Evolutionary conservation across 305 asterid species (phyloP).

Genomic region (Fraxinus latifolia): DNA sequence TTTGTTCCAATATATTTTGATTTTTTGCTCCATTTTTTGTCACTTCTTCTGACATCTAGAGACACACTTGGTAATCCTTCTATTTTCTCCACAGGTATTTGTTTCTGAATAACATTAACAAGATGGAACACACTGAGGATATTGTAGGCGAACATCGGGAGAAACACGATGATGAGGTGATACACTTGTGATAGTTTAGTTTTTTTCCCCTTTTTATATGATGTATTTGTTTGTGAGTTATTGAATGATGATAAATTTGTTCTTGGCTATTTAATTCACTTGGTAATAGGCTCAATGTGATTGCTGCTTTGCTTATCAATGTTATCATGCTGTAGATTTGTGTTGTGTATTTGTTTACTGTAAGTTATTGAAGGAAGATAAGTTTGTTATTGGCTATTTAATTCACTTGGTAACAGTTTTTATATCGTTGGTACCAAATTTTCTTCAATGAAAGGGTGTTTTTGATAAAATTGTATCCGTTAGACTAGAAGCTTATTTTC

Average conservation of each 20-base stretch:
- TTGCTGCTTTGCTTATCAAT: conserved; percentile 26
- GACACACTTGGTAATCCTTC: neutral
- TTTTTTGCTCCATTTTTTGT: neutral
- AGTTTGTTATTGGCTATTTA: neutral
- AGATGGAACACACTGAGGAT: conserved; percentile 79
- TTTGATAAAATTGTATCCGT: neutral
- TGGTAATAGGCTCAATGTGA: neutral
- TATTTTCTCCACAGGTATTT: neutral
- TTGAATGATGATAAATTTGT: neutral
- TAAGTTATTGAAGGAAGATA: neutral
- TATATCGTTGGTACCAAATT: neutral
- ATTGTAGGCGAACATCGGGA: conserved; percentile 18
- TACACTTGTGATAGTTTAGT: neutral
- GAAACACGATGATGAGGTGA: neutral
- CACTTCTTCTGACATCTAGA: neutral
- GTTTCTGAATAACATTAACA: conserved; percentile 4
- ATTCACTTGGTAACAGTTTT: neutral
- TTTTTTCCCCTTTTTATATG: neutral
- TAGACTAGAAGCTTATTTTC: neutral
- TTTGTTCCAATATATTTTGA: neutral
- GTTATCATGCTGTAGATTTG: neutral
- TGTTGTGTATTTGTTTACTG: neutral
- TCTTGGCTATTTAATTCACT: neutral
- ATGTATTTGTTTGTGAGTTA: neutral
- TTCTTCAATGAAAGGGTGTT: neutral